Evolutionary conservation across 2,329 filamentous ascomycete genomes (phyloP), one percentile per base, ranked within the genome.

Genomic region (Colletotrichum agaves): DNA sequence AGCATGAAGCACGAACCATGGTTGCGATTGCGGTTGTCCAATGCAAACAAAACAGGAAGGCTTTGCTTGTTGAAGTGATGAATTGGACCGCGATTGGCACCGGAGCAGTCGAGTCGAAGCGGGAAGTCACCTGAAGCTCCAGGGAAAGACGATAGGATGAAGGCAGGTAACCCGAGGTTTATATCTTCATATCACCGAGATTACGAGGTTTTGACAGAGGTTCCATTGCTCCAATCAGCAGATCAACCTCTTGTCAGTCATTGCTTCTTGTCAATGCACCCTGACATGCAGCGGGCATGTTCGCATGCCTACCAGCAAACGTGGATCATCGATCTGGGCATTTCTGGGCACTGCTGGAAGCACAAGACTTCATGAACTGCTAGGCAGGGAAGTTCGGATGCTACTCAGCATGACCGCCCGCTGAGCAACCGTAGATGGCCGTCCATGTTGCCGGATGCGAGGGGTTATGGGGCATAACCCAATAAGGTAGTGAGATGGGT

Each of bases 1-100:
- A 69, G 10, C 61, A 58, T 13, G 68, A 57, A 37, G 65, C 57
- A 53, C 65, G 69, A 17, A 70, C 69, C 69, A 70, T 70, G 33
- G n/a, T 68, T 59, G 2, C 31, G 46, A 35, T 23, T 37, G 2
- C 31, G 46, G 27, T 23, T 37, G 46, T 59, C 53, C 64, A 64
- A 55, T 53, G 23, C 37, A 64, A 64, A 67, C 37, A 59, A 43
- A 39, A 31, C 13, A 8, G 3, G 2, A 1, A n/a, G 21, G 5
- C 33, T 37, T 58, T 35, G 44, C 21, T 21, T 31, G 61, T 1
- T n/a, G 57, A 13, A 21, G 19, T 15, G 52, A 12, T 5, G 17
- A 37, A 58, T 63, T 57, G 63, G 61, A 58, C 60, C n/a, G 53
- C 21, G 44, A 3, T 35, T 37, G 31, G 21, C 21, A 13, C 15